Evolutionary conservation across 2,329 filamentous ascomycete genomes (phyloP).

Genomic region (Stachybotrys chartarum): DNA sequence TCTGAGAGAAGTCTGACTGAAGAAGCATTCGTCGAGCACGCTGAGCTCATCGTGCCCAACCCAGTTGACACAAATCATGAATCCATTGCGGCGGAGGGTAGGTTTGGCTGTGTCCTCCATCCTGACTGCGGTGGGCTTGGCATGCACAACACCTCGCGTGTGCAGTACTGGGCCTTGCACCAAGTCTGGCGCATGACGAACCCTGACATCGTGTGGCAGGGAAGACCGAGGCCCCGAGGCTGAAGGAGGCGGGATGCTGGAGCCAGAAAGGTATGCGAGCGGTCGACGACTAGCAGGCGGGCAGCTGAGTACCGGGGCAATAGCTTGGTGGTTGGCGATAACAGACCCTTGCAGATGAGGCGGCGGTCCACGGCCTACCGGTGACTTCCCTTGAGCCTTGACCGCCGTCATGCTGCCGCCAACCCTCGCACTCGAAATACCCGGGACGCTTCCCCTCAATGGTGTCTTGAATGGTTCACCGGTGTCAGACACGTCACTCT

Average conservation of each 20-base stretch:
- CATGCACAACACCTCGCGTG: background rate
- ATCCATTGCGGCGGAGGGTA: background rate
- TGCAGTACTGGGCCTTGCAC: background rate
- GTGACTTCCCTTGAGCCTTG: background rate
- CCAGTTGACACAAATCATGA: conserved; percentile 20
- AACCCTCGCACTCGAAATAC: background rate
- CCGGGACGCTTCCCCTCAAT: background rate
- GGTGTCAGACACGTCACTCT: conserved; percentile 12
- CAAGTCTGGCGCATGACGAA: too few species aligned
- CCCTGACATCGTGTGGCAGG: background rate
- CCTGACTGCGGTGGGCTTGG: background rate
- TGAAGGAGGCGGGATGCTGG: background rate
- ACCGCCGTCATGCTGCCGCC: background rate
- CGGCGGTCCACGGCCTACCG: background rate
- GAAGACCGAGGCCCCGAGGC: background rate
- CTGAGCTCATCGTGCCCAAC: conserved; percentile 18
- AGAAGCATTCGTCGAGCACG: conserved; percentile 18
- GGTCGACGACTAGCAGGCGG: background rate
- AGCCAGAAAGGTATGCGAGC: background rate
- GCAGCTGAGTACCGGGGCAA: background rate
- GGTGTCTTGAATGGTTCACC: conserved; percentile 2
- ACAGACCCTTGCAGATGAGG: background rate
- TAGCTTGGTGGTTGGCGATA: background rate
- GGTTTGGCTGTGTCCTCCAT: background rate
- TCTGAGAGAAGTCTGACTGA: conserved; percentile 25